Conservation (phyloP, 2,329 filamentous ascomycete genomes). For the Cryphonectria naterciae region DNA sequence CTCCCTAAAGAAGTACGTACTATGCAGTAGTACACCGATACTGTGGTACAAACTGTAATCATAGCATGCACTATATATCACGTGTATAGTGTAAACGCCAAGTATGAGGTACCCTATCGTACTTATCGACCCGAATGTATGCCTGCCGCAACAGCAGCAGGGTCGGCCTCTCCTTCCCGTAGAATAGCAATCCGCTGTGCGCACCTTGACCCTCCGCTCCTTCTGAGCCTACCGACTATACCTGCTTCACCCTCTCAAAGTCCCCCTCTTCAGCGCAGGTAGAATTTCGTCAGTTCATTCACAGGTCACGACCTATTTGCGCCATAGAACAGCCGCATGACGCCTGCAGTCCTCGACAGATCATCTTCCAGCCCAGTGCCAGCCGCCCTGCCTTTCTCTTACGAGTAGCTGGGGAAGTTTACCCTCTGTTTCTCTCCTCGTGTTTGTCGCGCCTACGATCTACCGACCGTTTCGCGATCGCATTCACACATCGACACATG, state of each 20-base stretch:
- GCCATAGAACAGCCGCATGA: neutral
- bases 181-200: neutral
- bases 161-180: neutral
- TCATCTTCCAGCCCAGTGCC: neutral
- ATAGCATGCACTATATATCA: neutral
- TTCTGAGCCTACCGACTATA: neutral
- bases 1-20: neutral
- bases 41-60: neutral
- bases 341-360: neutral
- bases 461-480: neutral
- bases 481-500: neutral
- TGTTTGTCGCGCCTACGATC: constrained; percentile 12
- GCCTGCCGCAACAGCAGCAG: neutral
- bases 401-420: neutral
- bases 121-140: neutral
- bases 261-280: neutral
- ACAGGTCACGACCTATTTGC: neutral
- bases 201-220: neutral
- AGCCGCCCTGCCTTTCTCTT: neutral
- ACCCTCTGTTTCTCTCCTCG: neutral
- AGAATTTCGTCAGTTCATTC: neutral
- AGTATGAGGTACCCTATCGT: constrained; percentile 3
- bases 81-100: neutral
- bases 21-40: neutral
- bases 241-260: neutral